These are phyloP conservation scores for Fusarium sp. DNA, from an alignment of 2,329 filamentous ascomycete genomes.

Conservation along the genomic window DNA sequence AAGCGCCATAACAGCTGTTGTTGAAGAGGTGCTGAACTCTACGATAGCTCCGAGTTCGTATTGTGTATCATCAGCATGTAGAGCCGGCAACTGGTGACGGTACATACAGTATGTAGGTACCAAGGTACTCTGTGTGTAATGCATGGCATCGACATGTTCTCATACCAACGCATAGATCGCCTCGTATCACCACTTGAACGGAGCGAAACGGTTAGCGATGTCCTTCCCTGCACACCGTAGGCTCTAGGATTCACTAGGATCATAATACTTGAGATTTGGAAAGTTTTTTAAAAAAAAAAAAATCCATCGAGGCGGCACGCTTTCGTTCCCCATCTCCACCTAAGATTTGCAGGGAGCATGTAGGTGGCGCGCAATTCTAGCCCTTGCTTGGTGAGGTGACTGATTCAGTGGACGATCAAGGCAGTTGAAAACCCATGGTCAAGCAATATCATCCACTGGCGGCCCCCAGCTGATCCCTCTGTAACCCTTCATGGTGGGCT, in stretches of 20 bases:
- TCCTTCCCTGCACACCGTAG: slow-evolving; percentile 1
- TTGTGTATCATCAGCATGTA: background rate
- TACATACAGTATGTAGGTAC: background rate
- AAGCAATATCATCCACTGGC: slow-evolving; percentile 25
- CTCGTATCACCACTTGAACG: slow-evolving; percentile 20
- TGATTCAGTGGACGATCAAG: slow-evolving; percentile 43
- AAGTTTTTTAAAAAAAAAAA: slow-evolving; percentile 9
- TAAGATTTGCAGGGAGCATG: slow-evolving; percentile 19
- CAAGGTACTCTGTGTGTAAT: background rate
- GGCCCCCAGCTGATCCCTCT: slow-evolving; percentile 29
- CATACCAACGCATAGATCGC: slow-evolving; percentile 21
- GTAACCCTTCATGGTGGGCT: slow-evolving; percentile 26
- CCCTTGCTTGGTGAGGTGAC: slow-evolving; percentile 38
- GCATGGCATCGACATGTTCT: slow-evolving; percentile 10
- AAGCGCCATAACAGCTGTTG: background rate
- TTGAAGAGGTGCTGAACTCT: background rate
- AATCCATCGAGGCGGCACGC: slow-evolving; percentile 24
- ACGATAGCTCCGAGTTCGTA: background rate
- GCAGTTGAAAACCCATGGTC: slow-evolving; percentile 27
- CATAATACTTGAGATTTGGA: background rate
- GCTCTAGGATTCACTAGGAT: slow-evolving; percentile 12
- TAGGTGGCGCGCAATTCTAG: slow-evolving; percentile 40
- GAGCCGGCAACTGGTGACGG: slow-evolving; percentile 1
- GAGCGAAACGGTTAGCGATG: slow-evolving; percentile 11
- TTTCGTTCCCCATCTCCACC: slow-evolving; percentile 14